Evolutionary conservation across 2,329 filamentous ascomycete genomes (phyloP).

Genomic region (Monilinia polystroma): DNA sequence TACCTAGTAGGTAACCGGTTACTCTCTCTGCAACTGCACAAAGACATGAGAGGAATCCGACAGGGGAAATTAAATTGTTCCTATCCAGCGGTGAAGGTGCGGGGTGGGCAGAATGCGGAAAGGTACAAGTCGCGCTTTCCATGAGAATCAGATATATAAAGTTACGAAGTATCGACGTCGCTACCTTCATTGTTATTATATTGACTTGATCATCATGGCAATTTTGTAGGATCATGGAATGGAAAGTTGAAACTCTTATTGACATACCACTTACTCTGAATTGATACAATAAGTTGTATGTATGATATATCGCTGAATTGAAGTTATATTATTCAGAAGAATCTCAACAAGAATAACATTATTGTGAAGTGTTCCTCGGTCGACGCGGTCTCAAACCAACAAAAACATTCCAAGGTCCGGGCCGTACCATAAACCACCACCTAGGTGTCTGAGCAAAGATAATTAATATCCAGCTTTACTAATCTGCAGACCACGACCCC

Average conservation of each 20-base stretch:
- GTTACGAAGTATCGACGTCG: too few relatives aligned
- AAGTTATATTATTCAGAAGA: neutral
- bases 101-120: constrained; percentile 23
- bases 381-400: constrained; percentile 5
- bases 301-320: neutral
- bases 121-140: constrained; percentile 20
- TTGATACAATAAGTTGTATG: neutral
- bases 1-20: too few relatives aligned
- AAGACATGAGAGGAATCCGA: neutral
- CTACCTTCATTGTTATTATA: neutral
- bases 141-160: neutral
- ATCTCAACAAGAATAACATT: neutral
- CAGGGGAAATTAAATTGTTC: constrained; percentile 4
- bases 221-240: neutral
- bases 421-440: neutral
- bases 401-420: neutral
- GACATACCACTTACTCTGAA: too few relatives aligned
- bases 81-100: constrained; percentile 22
- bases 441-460: neutral
- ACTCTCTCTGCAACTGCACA: neutral
- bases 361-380: constrained; percentile 3
- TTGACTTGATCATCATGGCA: neutral
- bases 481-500: constrained; percentile 3
- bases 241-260: too few relatives aligned
- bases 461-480: neutral